Evolutionary conservation across 2,329 filamentous ascomycete species (phyloP), one percentile per base, ranked within the genome.

Genomic region (Fusarium praegraminearum): DNA sequence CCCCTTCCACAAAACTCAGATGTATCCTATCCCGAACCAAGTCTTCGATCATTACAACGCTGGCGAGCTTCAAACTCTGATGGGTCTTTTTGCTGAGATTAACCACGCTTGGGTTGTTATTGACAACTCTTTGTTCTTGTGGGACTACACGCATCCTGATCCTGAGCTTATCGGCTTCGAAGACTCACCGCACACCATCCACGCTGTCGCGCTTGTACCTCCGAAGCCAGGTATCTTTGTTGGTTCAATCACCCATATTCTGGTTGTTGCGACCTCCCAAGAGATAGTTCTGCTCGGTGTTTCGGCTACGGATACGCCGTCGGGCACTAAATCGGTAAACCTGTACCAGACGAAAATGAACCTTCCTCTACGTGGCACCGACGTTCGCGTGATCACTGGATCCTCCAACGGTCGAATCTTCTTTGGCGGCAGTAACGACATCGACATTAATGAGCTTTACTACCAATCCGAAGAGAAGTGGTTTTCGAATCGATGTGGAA

Each of bases 401-500:
- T 96, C 94, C 4, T 89, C 90, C 22, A 91, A 89, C 24, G 97
- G 97, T 11, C 92, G 96, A 65, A 96, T 99, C 70, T 99, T 99
- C 83, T 97, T 98, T 76, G 90, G 92, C 43, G 93, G 94, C 38
- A 87, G 86, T 52, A 87, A 85, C 52, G 93, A 95, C 70, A 93
- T 93, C 69, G 94, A 98, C 74, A 89, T 99, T 49, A 93, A 96
- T 78, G 96, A 99, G 80, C 87, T 99, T 56, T 94, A 92, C 72
- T 99, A 99, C 78, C 95, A 98, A 80, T 94, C 97, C 76, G 94
- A 98, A 79, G 96, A 99, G 80, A 91, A 92, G 73, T 99, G 96
- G 96, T 99, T 99, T 77, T 91, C 92, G 55, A 94, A 90, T 79
- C 89, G 92, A 70, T 97, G 93, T 77, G 90, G 91, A 64, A 97